phyloP scores from a whole-genome alignment of 306 rosid genomes.

The Castanea crenata region DNA sequence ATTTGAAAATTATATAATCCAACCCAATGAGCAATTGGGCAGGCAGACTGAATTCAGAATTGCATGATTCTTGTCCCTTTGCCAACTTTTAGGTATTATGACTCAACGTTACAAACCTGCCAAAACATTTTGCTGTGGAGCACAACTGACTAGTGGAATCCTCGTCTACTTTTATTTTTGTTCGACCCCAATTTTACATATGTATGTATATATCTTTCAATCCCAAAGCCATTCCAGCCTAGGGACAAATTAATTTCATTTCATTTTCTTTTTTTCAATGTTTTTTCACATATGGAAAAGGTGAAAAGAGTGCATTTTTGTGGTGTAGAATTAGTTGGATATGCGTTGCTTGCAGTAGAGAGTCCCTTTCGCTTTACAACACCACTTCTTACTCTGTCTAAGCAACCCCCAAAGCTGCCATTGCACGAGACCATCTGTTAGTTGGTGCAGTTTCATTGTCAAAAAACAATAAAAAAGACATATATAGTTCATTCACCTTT shows the following conservation, averaged over 20 bases:
- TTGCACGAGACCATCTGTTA: conserved; percentile 34
- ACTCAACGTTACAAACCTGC: background rate
- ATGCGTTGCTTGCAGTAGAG: conserved; percentile 39
- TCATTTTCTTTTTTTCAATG: too few relatives aligned
- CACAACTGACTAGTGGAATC: background rate
- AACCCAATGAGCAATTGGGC: too few relatives aligned
- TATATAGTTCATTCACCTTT: background rate
- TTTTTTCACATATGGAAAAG: background rate
- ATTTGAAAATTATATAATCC: too few relatives aligned
- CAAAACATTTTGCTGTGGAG: background rate
- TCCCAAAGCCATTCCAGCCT: too few relatives aligned
- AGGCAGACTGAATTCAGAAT: background rate
- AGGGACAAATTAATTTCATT: too few relatives aligned
- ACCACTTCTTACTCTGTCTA: conserved; percentile 36
- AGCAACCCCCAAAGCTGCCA: conserved; percentile 78
- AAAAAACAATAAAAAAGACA: background rate
- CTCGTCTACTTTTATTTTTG: too few relatives aligned
- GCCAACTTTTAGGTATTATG: background rate
- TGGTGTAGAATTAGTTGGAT: conserved; percentile 17
- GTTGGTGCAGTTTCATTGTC: conserved; percentile 31
- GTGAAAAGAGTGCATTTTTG: background rate
- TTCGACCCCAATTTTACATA: too few relatives aligned
- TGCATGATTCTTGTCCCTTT: background rate
- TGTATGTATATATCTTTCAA: too few relatives aligned
- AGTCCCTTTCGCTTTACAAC: conserved; percentile 39